phyloP scores from a whole-genome alignment of 108 stramenopile genomes.

The Nitzschia sp. region DNA sequence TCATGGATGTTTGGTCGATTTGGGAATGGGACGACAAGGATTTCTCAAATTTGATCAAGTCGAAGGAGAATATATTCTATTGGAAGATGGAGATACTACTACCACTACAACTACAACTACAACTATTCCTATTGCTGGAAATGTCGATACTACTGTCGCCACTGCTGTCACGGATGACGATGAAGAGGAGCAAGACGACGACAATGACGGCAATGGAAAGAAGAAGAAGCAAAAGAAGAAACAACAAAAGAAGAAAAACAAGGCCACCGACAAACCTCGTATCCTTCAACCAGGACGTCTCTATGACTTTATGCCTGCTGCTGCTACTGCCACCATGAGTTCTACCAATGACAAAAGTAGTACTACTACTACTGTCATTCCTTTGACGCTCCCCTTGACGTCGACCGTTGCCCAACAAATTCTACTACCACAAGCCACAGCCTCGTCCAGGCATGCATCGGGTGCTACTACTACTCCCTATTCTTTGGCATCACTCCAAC shows the following conservation, averaged over 20 bases:
- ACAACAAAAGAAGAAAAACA: slow-evolving; percentile 4
- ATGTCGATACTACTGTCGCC: too few relatives aligned
- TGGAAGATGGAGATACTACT: slow-evolving; percentile 16
- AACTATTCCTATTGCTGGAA: too few relatives aligned
- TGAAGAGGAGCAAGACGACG: slow-evolving; percentile 34
- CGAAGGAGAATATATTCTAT: slow-evolving; percentile 45
- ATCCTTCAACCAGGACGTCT: slow-evolving; percentile 48
- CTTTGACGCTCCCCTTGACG: slow-evolving; percentile 32
- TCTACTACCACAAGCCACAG: slow-evolving; percentile 14
- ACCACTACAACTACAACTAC: not conserved
- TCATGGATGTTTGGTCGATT: slow-evolving; percentile 81
- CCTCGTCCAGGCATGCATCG: slow-evolving; percentile 12
- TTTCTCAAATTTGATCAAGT: slow-evolving; percentile 75
- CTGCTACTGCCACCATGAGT: not conserved
- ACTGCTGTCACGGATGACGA: too few relatives aligned
- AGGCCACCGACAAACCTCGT: not conserved
- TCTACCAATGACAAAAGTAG: slow-evolving; percentile 3
- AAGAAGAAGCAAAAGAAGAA: slow-evolving; percentile 5
- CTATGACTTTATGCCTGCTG: slow-evolving; percentile 44
- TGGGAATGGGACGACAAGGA: slow-evolving; percentile 49
- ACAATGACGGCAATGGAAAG: slow-evolving; percentile 29
- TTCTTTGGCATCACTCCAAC: slow-evolving; percentile 48
- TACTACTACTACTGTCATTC: slow-evolving; percentile 14
- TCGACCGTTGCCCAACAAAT: slow-evolving; percentile 25
- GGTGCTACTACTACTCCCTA: slow-evolving; percentile 22